phyloP scores from a whole-genome alignment of 331 rosid genomes.

The Acacia pycnantha region DNA sequence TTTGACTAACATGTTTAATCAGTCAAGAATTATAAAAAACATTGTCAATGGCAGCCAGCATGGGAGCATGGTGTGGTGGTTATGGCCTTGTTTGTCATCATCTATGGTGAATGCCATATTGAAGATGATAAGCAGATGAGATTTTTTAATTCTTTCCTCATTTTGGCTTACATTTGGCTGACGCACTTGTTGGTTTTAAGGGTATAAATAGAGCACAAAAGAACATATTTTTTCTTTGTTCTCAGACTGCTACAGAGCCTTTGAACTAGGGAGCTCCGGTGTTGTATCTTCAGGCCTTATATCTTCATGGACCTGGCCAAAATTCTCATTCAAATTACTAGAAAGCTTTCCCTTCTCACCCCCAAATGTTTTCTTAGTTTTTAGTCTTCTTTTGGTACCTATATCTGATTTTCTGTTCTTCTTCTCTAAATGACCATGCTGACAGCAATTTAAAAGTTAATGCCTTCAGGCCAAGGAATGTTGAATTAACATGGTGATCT shows the following conservation, averaged over 20 bases:
- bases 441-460: background rate
- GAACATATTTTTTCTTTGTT: background rate
- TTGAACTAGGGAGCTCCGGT: background rate
- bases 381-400: background rate
- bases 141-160: background rate
- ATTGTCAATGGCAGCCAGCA: background rate
- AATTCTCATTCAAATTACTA: background rate
- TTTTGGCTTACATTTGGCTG: background rate
- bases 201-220: background rate
- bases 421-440: background rate
- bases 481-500: background rate
- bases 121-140: background rate
- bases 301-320: background rate
- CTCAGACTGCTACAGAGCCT: background rate
- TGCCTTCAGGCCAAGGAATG: background rate
- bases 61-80: background rate
- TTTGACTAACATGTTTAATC: background rate
- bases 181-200: background rate
- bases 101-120: background rate
- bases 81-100: background rate
- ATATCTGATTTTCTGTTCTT: background rate
- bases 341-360: background rate
- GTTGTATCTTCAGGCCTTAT: background rate
- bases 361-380: background rate
- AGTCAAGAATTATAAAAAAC: background rate